A percentile compares a stretch with the other conserved stretches of the same genome.
Conservation (phyloP, 768 basidiomycete genomes). For the Trametes coccinea region DNA sequence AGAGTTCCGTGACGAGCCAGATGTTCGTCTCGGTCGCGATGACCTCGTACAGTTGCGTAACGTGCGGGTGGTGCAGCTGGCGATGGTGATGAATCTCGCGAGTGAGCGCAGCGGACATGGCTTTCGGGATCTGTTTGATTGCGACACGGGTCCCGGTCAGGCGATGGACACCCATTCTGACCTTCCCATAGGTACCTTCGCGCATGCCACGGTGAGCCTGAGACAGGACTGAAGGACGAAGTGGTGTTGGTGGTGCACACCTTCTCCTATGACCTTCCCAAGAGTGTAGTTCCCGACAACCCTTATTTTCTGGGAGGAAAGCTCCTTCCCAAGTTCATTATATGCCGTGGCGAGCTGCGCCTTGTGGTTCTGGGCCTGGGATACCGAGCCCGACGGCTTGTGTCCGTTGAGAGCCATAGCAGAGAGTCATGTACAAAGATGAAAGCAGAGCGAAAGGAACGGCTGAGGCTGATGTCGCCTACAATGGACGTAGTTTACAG, state of each 20-base stretch:
- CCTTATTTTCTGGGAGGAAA: constrained; percentile 85
- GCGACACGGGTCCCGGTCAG: constrained; percentile 90
- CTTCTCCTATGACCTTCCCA: constrained; percentile 94
- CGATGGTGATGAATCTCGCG: constrained; percentile 99
- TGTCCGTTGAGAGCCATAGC: constrained; percentile 31
- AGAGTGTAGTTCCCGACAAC: constrained; percentile 95
- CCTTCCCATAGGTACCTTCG: constrained; percentile 88
- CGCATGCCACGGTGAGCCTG: background rate
- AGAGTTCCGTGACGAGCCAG: constrained; percentile 97
- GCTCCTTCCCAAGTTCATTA: constrained; percentile 95
- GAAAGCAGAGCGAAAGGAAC: constrained; percentile 23
- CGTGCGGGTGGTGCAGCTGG: constrained; percentile 91
- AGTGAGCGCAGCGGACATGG: constrained; percentile 86
- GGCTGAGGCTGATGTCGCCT: constrained; percentile 15
- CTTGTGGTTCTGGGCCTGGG: constrained; percentile 60
- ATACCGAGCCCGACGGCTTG: constrained; percentile 33
- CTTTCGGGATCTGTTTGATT: constrained; percentile 97
- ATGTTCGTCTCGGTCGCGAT: constrained; percentile 94
- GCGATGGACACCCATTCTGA: constrained; percentile 91
- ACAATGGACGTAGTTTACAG: constrained; percentile 12
- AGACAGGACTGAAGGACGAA: background rate
- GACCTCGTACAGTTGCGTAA: constrained; percentile 96
- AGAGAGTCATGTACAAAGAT: constrained; percentile 28
- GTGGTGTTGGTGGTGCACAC: constrained; percentile 42
- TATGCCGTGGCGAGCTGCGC: constrained; percentile 93